These are phyloP conservation scores for Prunus kanzakura DNA, from an alignment of 306 rosid species.

Conservation along the genomic window DNA sequence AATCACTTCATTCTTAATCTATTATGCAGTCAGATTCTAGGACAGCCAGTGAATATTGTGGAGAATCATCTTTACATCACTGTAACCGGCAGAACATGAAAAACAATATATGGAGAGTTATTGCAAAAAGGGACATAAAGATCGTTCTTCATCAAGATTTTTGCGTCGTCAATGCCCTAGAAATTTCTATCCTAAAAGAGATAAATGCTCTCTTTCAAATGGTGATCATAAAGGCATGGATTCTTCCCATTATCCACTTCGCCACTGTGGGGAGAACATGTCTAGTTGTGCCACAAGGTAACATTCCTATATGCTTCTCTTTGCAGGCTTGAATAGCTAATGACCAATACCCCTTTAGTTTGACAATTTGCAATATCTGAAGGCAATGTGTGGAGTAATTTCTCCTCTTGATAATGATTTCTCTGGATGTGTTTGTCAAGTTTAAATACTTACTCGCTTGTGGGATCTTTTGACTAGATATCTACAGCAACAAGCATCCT, in stretches of 20 bases:
- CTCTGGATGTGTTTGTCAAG: neutral
- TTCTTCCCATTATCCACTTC: slow-evolving; percentile 25
- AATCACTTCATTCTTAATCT: slow-evolving; percentile 24
- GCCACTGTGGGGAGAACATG: slow-evolving; percentile 16
- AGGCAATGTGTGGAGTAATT: neutral
- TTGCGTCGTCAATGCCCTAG: slow-evolving; percentile 27
- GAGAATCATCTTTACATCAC: slow-evolving; percentile 49
- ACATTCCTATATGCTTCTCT: slow-evolving; percentile 4
- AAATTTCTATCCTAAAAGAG: slow-evolving; percentile 20
- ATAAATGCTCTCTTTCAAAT: slow-evolving; percentile 23
- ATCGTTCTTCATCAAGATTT: slow-evolving; percentile 41
- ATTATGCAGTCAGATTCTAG: slow-evolving; percentile 46
- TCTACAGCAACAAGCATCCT: slow-evolving; percentile 68
- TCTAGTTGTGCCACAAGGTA: slow-evolving; percentile 38
- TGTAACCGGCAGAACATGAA: slow-evolving; percentile 32
- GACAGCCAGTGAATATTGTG: slow-evolving; percentile 30
- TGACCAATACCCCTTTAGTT: slow-evolving; percentile 13
- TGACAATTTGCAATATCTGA: slow-evolving; percentile 7
- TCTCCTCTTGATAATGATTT: neutral
- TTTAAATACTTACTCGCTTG: neutral
- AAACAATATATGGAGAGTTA: neutral
- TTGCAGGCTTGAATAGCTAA: slow-evolving; percentile 10
- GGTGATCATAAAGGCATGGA: slow-evolving; percentile 33
- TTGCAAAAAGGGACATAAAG: neutral
- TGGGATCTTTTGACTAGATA: slow-evolving; percentile 51